phyloP scores from a whole-genome alignment of 768 basidiomycete species.

The Chlorophyllum brunneum region DNA sequence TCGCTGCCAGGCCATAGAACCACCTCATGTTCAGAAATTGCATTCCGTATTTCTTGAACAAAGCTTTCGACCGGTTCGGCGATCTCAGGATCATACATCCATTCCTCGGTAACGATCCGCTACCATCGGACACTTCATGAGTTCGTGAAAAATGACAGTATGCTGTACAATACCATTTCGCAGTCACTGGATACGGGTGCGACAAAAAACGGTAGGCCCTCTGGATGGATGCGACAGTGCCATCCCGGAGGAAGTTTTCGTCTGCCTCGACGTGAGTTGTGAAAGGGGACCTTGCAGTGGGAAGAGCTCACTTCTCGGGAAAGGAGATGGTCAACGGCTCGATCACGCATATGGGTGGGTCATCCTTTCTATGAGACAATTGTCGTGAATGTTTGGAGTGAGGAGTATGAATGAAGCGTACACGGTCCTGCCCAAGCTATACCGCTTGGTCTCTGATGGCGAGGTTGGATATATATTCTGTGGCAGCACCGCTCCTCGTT shows the following conservation, averaged over 20 bases:
- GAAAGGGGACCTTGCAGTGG: no score
- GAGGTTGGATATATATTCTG: neutral
- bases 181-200: neutral
- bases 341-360: neutral
- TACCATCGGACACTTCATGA: neutral
- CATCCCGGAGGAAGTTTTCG: neutral
- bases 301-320: neutral
- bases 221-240: slow-evolving; percentile 1
- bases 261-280: no score
- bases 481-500: neutral
- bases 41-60: neutral
- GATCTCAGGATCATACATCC: neutral
- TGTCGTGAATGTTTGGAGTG: neutral
- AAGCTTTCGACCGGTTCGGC: neutral
- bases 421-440: neutral
- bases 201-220: slow-evolving; percentile 3
- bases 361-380: neutral
- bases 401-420: neutral
- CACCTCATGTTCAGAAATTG: neutral
- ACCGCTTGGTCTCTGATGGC: neutral
- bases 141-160: neutral
- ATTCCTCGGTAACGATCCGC: slow-evolving; percentile 6
- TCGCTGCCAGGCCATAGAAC: neutral
- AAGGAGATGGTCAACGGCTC: neutral
- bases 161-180: neutral